Conservation (phyloP, 108 stramenopile species). For the Nannochloropsis gaditana region DNA sequence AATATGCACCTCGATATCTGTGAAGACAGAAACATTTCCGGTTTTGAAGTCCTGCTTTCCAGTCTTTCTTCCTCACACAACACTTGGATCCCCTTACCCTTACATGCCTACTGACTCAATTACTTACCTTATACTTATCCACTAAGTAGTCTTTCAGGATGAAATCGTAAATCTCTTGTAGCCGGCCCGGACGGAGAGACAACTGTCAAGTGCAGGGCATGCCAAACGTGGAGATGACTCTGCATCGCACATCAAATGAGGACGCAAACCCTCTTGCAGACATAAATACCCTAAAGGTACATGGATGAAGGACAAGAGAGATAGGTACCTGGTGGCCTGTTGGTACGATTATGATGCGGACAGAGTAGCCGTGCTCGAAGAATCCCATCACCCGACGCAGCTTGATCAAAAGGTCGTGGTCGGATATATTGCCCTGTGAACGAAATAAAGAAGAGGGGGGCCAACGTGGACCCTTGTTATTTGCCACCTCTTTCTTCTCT, state of each 20-base stretch:
- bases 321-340: not conserved
- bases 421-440: not conserved
- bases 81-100: not conserved
- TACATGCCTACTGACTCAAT: not conserved
- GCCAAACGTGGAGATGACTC: too few species aligned
- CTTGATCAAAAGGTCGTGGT: not conserved
- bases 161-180: not conserved
- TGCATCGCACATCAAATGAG: too few species aligned
- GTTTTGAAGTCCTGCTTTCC: too few species aligned
- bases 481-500: not conserved
- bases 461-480: too few species aligned
- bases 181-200: not conserved
- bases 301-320: not conserved
- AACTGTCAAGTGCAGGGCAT: not conserved
- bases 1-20: too few species aligned
- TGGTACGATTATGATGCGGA: not conserved
- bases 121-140: not conserved
- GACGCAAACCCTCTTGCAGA: not conserved
- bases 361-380: constrained; percentile 10
- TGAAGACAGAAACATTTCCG: too few species aligned
- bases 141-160: not conserved
- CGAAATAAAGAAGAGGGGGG: not conserved
- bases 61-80: not conserved
- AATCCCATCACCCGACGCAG: not conserved
- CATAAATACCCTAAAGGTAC: not conserved